Base-by-base conservation (phyloP, 2,329 filamentous ascomycete genomes). In the Aspergillus udagawae region DNA sequence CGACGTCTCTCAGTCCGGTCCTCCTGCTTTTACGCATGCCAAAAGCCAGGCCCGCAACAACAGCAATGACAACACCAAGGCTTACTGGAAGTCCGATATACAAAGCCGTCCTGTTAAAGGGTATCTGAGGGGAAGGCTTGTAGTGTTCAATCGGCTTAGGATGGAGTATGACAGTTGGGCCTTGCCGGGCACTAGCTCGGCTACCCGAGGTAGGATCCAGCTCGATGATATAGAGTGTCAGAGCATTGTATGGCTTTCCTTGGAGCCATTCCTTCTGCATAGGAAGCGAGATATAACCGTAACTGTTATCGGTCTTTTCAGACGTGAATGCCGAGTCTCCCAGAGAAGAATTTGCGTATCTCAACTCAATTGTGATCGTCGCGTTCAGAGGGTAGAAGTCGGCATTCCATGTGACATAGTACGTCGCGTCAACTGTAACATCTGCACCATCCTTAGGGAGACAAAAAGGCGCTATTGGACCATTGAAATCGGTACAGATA, bases 201-300 rank as follows among this genome's bases (percentile, higher is more conserved):
- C 65, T 55, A 7, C 65, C 64, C 32, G 67, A 65, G 1, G 67
- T 63, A 25, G 66, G 59, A 32, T 69, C 65, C 41, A 68, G 66
- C 50, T 70, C 66, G 32, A 75, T 63, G 27, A 76, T 70, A 51
- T 70, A 70, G 28, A 74, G 60, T 7, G 74, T 73, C 47, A 79
- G 63, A 48, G 73, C 73, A 60, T 75, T 76, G 41, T 64, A 63
- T 7, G 63, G 35, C 50, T 72, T 67, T 5, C 56, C 73, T 54
- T 76, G 73, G 42, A 77, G 67, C 75, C 74, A 78, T n/a, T 67
- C 66, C 52, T 73, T 68, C 27, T 70, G 63, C 68, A 76, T 77
- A 14, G 66, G 65, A 9, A 79, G 60, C 1, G 69, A 62, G n/a
- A 73, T 65, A 57, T 71, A 75, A 49, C 77, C 76, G 58, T 73